Percentiles rank a stretch among this genome's conserved stretches.
These are phyloP conservation scores for Ceratobasidium sp. DNA, from an alignment of 1,284 basidiomycete species.

Conservation along the genomic window DNA sequence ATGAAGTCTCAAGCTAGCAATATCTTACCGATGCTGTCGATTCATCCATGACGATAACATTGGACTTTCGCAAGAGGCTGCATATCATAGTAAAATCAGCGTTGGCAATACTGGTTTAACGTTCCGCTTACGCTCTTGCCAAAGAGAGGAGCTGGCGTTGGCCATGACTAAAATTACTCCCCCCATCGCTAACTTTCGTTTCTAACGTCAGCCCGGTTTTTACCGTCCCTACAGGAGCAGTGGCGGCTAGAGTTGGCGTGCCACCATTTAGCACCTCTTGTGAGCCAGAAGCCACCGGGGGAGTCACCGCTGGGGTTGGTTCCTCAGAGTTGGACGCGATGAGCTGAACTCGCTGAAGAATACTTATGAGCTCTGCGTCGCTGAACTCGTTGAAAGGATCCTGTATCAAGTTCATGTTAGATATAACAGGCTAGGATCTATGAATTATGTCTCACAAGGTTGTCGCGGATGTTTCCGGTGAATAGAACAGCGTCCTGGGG, in stretches of 20 bases:
- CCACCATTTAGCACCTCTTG: background rate
- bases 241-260: background rate
- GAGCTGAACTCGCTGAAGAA: conserved; percentile 70
- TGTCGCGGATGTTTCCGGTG: conserved; percentile 33
- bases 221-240: conserved; percentile 12
- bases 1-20: background rate
- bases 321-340: background rate
- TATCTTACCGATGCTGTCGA: conserved; percentile 35
- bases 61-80: conserved; percentile 38
- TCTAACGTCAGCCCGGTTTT: conserved; percentile 68
- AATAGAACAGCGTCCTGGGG: conserved; percentile 16
- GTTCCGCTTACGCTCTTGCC: conserved; percentile 62
- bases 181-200: conserved; percentile 81
- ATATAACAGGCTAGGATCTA: background rate
- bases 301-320: background rate
- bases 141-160: conserved; percentile 88
- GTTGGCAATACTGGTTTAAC: too few species aligned
- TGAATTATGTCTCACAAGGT: background rate
- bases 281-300: too few species aligned
- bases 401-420: too few species aligned
- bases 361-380: conserved; percentile 77
- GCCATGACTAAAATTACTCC: conserved; percentile 86
- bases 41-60: conserved; percentile 42
- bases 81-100: background rate
- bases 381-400: conserved; percentile 89